Evolutionary conservation across 1,284 basidiomycete genomes (phyloP), one percentile per base, ranked within the genome.

Genomic region (Irpex lacteus): DNA sequence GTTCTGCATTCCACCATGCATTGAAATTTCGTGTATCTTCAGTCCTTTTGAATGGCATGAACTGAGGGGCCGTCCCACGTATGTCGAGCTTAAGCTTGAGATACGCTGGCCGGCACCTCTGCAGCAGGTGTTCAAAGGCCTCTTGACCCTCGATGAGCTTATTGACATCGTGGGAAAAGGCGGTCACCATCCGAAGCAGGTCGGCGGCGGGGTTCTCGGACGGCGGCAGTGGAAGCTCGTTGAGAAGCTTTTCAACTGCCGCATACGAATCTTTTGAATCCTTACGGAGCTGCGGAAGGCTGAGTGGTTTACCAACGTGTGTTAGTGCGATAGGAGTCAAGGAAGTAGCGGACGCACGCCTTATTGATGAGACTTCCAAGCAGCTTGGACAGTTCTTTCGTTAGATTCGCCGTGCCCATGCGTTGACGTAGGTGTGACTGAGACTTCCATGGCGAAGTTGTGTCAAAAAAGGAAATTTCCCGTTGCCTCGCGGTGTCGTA

Each of bases 281-380:
- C 0, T 79, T 74, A 59, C 85, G 83, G 7, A 90, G 85, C 62
- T 82, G 77, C 0, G 90, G 90, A 0, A 92, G 80, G 55, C 91
- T 92, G n/a, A 11, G 62, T 11, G 57, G 34, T 47, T 2, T 9
- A 44, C 4, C 11, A 44, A 15, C 40, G 40, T 44, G 40, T 6
- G 40, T 44, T 44, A 11, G 8, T 26, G 26, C 26, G 26, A 26
- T 26, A 26, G 40, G 40, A 44, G 40, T 11, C 5, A 44, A 11
- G 8, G 40, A 44, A 15, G 15, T 11, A 44, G 40, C 40, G 19
- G 19, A 64, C 60, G 15, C 60, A 66, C 67, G 65, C 65, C 15
- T 63, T 59, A 38, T 64, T 67, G 61, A 68, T 68, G 5, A 68
- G 56, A 5, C 49, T 49, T 4, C 63, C 65, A n/a, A 68, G 60